Evolutionary conservation across 768 basidiomycete species (phyloP).

Genomic region (Daedaleopsis sinensis): DNA sequence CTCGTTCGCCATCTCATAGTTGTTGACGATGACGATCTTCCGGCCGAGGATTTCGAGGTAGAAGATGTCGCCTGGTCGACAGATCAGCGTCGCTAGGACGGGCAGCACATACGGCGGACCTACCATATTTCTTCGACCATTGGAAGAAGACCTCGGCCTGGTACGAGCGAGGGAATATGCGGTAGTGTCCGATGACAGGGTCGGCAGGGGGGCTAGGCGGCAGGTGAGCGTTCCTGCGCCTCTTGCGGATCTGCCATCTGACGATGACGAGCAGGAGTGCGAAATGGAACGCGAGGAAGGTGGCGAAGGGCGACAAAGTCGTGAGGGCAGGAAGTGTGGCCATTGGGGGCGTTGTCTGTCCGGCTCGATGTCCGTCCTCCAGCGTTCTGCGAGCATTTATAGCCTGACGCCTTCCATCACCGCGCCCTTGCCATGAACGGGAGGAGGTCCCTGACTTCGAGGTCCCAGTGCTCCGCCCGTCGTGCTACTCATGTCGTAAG

Average conservation of each 20-base stretch:
- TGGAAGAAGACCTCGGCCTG: constrained; percentile 33
- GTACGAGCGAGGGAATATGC: constrained; percentile 36
- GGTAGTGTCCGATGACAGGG: constrained; percentile 41
- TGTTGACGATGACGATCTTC: constrained; percentile 38
- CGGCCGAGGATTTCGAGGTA: constrained; percentile 36
- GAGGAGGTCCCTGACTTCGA: background rate
- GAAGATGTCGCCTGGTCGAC: constrained; percentile 32
- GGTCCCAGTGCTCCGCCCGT: background rate
- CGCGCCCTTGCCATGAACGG: no score
- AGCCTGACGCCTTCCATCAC: background rate
- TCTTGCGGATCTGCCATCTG: background rate
- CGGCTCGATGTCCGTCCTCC: background rate
- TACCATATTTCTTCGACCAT: constrained; percentile 40
- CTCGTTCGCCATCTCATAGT: constrained; percentile 33
- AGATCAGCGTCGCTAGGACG: background rate
- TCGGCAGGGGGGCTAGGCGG: constrained; percentile 43
- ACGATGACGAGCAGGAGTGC: constrained; percentile 2
- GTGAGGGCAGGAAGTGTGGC: background rate
- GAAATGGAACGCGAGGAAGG: constrained; percentile 4
- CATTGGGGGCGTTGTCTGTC: background rate
- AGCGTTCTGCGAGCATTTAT: background rate
- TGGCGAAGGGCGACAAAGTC: background rate
- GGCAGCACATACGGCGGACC: background rate
- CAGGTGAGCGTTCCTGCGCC: constrained; percentile 15
- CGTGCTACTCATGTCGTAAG: background rate